These are phyloP conservation scores for Rhodotorula sp. DNA, from an alignment of 1,284 basidiomycete genomes.

Conservation along the genomic window DNA sequence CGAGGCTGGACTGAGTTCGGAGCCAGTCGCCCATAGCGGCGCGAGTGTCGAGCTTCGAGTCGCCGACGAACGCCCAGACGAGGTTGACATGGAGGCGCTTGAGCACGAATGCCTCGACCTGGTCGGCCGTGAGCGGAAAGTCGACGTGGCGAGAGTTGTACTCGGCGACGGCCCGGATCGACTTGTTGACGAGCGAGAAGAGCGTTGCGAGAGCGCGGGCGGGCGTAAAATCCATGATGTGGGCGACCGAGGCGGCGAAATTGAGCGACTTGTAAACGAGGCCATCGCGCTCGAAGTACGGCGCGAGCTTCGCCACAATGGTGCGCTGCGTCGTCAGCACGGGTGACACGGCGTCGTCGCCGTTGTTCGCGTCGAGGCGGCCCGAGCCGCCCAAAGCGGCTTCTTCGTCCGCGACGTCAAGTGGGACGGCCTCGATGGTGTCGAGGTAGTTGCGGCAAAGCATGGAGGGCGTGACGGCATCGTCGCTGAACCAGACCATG, in stretches of 20 bases:
- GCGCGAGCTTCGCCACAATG: slow-evolving; percentile 73
- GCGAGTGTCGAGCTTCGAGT: slow-evolving; percentile 84
- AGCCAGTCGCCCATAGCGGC: slow-evolving; percentile 89
- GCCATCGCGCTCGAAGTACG: slow-evolving; percentile 78
- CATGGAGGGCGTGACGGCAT: slow-evolving; percentile 88
- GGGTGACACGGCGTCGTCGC: slow-evolving; percentile 59
- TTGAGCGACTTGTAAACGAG: slow-evolving; percentile 76
- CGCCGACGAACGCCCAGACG: slow-evolving; percentile 98
- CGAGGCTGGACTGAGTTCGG: slow-evolving; percentile 80
- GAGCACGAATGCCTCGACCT: slow-evolving; percentile 83
- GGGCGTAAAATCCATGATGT: slow-evolving; percentile 98
- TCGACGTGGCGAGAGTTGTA: slow-evolving; percentile 94
- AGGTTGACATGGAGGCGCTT: slow-evolving; percentile 89
- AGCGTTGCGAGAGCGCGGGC: slow-evolving; percentile 91
- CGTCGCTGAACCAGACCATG: slow-evolving; percentile 99
- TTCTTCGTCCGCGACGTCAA: slow-evolving; percentile 87
- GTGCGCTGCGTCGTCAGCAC: slow-evolving; percentile 73
- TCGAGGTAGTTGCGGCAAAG: slow-evolving; percentile 86
- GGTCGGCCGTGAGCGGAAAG: slow-evolving; percentile 83
- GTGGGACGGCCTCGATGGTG: slow-evolving; percentile 70
- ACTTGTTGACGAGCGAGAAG: slow-evolving; percentile 97
- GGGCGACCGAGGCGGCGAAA: slow-evolving; percentile 79
- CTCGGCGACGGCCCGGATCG: slow-evolving; percentile 86
- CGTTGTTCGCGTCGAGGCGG: slow-evolving; percentile 52
- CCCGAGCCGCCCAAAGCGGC: slow-evolving; percentile 45